Evolutionary conservation across 2,329 filamentous ascomycete species (phyloP), one percentile per base, ranked within the genome.

Genomic region (Talaromyces verruculosus): DNA sequence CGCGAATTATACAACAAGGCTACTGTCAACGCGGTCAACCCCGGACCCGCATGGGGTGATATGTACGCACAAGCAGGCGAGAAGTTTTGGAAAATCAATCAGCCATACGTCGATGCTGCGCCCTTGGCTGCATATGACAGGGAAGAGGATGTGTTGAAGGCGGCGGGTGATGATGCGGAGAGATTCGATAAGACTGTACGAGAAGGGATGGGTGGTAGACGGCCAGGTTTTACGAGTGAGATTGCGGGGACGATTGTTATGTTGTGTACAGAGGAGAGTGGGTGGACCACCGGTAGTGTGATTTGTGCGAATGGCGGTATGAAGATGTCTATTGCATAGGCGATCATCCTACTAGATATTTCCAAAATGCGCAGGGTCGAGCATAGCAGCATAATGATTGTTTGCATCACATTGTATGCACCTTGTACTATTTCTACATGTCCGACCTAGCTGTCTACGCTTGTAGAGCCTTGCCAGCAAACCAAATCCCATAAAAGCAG

Each of bases 301-400:
- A 85, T 95, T 3, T 91, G 88, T 78, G 90, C 91, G 6, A 94
- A 94, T 75, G 91, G 91, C 1, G 91, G 91, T 7, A 88, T 91
- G 65, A 66, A 66, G 30, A 66, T 66, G 65, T 63, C 65, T 53
- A 66, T 66, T 55, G 65, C 65, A 19, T 66, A 66, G 39, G 15
- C 8, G 45, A 28, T 19, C 5, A 49, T 19, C 22, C 10, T 13
- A 6, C 13, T 41, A n/a, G 35, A n/a, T 19, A 17, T 19, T 7
- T 5, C 11, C 17, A n/a, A n/a, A 11, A 43, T 43, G 37, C 13
- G n/a, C 33, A 17, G 11, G 2, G 15, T 17, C 19, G 1, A 47
- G 10, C n/a, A 47, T 19, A 57, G n/a, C 30, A 22, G n/a, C 17
- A 30, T 37, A 33, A 30, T 17, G 13, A 28, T n/a, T 17, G 47